A percentile compares a stretch with the other conserved stretches of the same genome.
Evolutionary conservation across 345 rosid genomes (phyloP).

Genomic region (Populus pruinosa): DNA sequence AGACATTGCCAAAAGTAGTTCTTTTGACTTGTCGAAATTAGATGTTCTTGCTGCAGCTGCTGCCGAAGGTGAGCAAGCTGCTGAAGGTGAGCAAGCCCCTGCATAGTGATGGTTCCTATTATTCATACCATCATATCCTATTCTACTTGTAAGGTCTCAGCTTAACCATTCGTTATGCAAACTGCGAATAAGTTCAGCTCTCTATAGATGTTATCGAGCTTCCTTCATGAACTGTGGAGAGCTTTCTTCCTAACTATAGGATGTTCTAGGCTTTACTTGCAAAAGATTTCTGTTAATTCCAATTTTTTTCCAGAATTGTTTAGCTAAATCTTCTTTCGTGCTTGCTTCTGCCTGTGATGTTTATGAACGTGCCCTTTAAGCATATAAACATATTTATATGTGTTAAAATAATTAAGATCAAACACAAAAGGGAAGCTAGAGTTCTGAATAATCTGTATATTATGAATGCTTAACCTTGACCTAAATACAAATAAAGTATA

Average conservation of each 20-base stretch:
- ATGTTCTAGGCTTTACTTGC: not conserved
- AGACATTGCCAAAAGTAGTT: conserved; percentile 20
- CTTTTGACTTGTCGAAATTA: conserved; percentile 30
- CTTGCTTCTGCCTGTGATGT: too few relatives aligned
- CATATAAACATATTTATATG: too few relatives aligned
- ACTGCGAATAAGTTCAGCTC: conserved; percentile 21
- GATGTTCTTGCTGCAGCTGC: conserved; percentile 22
- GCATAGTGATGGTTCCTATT: conserved; percentile 14
- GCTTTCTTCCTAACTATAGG: conserved; percentile 15
- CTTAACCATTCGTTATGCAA: conserved; percentile 2
- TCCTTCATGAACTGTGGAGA: not conserved
- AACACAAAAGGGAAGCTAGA: too few relatives aligned
- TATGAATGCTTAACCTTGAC: too few relatives aligned
- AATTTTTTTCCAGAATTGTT: too few relatives aligned
- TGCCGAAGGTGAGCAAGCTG: not conserved
- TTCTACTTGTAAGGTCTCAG: not conserved
- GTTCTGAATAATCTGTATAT: too few relatives aligned
- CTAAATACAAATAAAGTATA: too few relatives aligned
- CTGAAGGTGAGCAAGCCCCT: conserved; percentile 26
- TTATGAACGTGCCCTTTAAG: too few relatives aligned
- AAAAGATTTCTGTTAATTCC: too few relatives aligned
- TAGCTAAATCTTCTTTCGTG: too few relatives aligned
- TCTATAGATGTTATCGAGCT: not conserved
- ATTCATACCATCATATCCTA: conserved; percentile 8
- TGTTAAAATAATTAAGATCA: too few relatives aligned